phyloP scores from a whole-genome alignment of 2,329 filamentous ascomycete species.

The Pseudocercospora musae region DNA sequence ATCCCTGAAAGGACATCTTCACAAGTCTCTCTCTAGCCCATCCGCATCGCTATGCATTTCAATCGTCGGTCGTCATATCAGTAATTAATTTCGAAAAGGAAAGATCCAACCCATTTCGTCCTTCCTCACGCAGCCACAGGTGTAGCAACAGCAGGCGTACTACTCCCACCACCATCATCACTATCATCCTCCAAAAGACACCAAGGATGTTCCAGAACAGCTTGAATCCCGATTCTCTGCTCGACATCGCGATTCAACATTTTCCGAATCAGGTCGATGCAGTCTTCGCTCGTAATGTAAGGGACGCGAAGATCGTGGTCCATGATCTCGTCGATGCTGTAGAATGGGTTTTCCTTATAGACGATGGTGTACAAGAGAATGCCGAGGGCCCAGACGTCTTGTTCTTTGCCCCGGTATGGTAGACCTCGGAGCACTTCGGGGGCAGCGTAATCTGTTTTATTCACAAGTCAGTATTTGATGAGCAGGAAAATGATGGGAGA shows the following conservation, averaged over 20 bases:
- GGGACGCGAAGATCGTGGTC: conserved; percentile 91
- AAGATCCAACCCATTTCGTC: not conserved
- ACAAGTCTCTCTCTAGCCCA: not conserved
- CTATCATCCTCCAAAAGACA: conserved; percentile 41
- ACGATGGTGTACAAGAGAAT: conserved; percentile 98
- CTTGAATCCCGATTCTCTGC: conserved; percentile 76
- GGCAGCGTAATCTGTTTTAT: conserved; percentile 87
- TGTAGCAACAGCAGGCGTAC: not conserved
- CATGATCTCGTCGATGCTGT: conserved; percentile 98
- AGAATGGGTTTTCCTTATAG: conserved; percentile 99
- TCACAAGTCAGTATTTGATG: not conserved
- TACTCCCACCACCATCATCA: conserved; percentile 5
- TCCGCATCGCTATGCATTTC: conserved; percentile 3
- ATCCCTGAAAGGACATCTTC: not conserved
- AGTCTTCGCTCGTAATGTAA: conserved; percentile 83
- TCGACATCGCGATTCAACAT: conserved; percentile 93
- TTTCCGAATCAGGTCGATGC: conserved; percentile 82
- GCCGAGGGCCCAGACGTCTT: conserved; percentile 96
- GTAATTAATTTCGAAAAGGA: not conserved
- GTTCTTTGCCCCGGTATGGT: conserved; percentile 90
- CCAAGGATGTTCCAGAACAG: conserved; percentile 90
- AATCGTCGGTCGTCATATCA: not conserved
- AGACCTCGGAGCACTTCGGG: conserved; percentile 94
- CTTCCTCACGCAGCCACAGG: not conserved
- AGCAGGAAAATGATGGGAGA: not conserved